phyloP scores from a whole-genome alignment of 345 rosid genomes.

The Ceriops decandra region DNA sequence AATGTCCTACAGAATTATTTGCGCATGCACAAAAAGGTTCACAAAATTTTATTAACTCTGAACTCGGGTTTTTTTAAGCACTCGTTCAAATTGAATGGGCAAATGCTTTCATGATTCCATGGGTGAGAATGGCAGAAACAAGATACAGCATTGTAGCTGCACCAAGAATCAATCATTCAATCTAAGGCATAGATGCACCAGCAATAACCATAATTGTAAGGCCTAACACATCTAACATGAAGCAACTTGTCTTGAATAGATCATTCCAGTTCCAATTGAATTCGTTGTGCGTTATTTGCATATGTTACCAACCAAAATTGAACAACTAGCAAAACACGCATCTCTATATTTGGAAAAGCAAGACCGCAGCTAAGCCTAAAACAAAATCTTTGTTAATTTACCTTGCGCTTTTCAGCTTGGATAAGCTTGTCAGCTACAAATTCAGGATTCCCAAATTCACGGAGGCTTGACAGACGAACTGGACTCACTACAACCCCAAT shows the following conservation, averaged over 20 bases:
- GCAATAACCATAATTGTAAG: too few species aligned
- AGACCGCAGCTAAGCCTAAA: too few species aligned
- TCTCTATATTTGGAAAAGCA: too few species aligned
- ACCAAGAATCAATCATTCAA: too few species aligned
- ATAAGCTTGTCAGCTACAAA: slow-evolving; percentile 85
- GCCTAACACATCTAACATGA: too few species aligned
- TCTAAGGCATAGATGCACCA: too few species aligned
- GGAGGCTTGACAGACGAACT: slow-evolving; percentile 68
- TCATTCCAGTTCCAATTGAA: too few species aligned
- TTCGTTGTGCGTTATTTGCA: too few species aligned
- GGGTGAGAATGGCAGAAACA: background rate
- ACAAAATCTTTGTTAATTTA: slow-evolving; percentile 4
- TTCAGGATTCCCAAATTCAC: slow-evolving; percentile 71
- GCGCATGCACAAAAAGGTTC: background rate
- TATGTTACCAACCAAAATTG: too few species aligned
- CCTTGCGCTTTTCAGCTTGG: slow-evolving; percentile 84
- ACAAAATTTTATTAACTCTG: background rate
- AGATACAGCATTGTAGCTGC: too few species aligned
- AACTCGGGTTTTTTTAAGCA: background rate
- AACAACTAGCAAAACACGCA: too few species aligned
- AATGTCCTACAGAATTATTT: background rate
- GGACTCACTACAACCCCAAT: slow-evolving; percentile 84
- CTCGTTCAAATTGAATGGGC: background rate
- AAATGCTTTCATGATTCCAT: background rate
- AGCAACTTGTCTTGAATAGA: too few species aligned